Conservation (phyloP, 83 land plant genomes). For the Diphasiastrum complanatum region DNA sequence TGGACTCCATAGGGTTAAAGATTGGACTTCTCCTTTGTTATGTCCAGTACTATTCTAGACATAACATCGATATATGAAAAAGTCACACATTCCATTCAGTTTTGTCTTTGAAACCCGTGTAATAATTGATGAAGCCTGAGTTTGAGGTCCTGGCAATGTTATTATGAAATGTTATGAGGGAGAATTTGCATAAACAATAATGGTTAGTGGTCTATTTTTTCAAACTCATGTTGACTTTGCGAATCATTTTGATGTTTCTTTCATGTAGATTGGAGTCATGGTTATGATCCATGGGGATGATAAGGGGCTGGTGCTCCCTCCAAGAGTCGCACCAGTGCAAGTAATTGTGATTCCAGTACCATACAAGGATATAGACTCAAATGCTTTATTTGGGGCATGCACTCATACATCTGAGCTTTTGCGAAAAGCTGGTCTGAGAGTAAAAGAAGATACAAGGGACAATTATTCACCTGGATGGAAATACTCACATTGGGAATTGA, state of each 20-base stretch:
- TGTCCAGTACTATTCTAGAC: too few relatives aligned
- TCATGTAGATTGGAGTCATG: conserved; percentile 93
- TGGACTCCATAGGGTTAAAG: too few relatives aligned
- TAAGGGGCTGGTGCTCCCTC: conserved; percentile 92
- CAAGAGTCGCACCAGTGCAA: conserved; percentile 81
- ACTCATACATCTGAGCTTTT: conserved; percentile 43
- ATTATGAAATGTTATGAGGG: too few relatives aligned
- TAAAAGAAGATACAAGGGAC: conserved; percentile 68
- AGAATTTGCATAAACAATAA: not conserved
- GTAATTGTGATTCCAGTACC: conserved; percentile 86
- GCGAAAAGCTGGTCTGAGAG: conserved; percentile 61
- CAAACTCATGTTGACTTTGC: not conserved
- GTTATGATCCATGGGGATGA: conserved; percentile 99
- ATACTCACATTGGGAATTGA: conserved; percentile 96
- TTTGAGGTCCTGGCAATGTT: not conserved
- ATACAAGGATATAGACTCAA: conserved; percentile 66
- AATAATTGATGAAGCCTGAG: too few relatives aligned
- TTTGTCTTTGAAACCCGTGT: too few relatives aligned
- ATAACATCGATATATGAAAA: too few relatives aligned
- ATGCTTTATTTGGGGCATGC: conserved; percentile 68
- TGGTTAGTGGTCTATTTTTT: not conserved
- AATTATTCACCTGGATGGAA: conserved; percentile 99
- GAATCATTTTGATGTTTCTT: not conserved
- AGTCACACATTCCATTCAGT: too few relatives aligned
- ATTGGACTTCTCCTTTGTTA: too few relatives aligned